phyloP scores from a whole-genome alignment of 2,329 filamentous ascomycete species.

The Fusarium tanahbumbuense region DNA sequence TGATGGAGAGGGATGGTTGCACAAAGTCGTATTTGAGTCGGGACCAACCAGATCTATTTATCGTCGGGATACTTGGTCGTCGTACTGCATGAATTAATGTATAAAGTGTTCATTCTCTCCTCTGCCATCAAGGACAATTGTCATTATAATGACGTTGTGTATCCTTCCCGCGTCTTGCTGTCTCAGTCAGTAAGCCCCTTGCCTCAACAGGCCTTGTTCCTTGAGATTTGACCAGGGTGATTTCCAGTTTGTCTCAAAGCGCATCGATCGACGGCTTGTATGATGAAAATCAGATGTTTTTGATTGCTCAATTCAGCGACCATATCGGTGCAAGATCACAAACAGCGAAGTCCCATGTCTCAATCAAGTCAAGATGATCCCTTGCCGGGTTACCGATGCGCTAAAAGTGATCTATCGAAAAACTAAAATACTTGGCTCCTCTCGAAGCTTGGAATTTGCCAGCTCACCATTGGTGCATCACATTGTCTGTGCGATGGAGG shows the following conservation, averaged over 20 bases:
- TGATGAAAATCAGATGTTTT: neutral
- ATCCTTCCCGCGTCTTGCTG: neutral
- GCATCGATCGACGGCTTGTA: neutral
- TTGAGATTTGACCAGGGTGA: neutral
- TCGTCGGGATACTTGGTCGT: accelerated
- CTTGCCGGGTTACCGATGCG: neutral
- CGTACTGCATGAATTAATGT: neutral
- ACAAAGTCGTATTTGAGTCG: accelerated
- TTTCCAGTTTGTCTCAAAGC: neutral
- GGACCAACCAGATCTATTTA: neutral
- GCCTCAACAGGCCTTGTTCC: neutral
- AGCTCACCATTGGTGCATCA: neutral
- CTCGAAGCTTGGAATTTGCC: neutral
- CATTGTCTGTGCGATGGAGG: neutral
- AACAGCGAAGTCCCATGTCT: neutral
- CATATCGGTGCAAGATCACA: too few relatives aligned
- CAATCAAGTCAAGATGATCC: neutral
- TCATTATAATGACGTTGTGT: neutral
- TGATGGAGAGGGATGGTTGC: neutral
- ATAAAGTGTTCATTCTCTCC: neutral
- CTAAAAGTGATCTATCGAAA: constrained; percentile 1
- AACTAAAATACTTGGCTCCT: neutral
- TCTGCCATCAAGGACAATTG: neutral
- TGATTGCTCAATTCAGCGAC: neutral
- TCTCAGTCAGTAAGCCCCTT: too few relatives aligned